Conservation (phyloP, 768 basidiomycete genomes). For the Pisolithus microcarpus region DNA sequence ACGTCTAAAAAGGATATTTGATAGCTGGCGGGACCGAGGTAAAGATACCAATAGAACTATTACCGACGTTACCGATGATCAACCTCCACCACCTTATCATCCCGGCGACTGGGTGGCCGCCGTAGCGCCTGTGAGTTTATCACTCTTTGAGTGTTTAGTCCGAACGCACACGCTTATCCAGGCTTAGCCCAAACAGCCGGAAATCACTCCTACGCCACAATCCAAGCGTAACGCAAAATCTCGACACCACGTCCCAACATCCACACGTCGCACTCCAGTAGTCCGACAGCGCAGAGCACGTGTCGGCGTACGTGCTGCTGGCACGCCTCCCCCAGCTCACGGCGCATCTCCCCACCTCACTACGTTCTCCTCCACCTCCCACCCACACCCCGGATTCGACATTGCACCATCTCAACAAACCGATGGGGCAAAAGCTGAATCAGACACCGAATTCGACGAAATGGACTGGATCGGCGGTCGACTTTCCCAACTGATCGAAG, state of each 20-base stretch:
- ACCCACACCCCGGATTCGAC: slow-evolving; percentile 37
- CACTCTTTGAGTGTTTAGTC: not conserved
- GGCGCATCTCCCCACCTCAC: slow-evolving; percentile 15
- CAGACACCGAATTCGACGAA: slow-evolving; percentile 39
- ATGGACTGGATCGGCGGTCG: slow-evolving; percentile 82
- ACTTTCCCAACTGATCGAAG: slow-evolving; percentile 62
- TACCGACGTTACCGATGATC: slow-evolving; percentile 1
- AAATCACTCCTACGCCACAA: slow-evolving; percentile 33
- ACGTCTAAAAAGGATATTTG: not conserved
- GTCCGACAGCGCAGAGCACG: slow-evolving; percentile 31
- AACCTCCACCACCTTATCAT: slow-evolving; percentile 63
- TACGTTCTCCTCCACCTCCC: slow-evolving; percentile 17
- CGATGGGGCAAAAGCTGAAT: slow-evolving; percentile 27
- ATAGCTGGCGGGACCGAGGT: slow-evolving; percentile 74
- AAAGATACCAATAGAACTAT: slow-evolving; percentile 23
- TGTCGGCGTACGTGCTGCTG: slow-evolving; percentile 13
- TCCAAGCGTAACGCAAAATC: slow-evolving; percentile 23
- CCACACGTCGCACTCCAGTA: slow-evolving; percentile 26
- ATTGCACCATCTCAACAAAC: slow-evolving; percentile 22
- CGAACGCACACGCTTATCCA: not conserved
- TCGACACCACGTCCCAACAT: slow-evolving; percentile 23
- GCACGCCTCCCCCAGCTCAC: slow-evolving; percentile 16
- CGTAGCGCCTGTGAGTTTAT: slow-evolving; percentile 28
- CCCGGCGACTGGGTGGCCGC: slow-evolving; percentile 49
- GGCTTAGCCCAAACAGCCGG: slow-evolving; percentile 22